Evolutionary conservation across 108 stramenopile species (phyloP), one percentile per base, ranked within the genome.

Genomic region (Cyclotella baltica): DNA sequence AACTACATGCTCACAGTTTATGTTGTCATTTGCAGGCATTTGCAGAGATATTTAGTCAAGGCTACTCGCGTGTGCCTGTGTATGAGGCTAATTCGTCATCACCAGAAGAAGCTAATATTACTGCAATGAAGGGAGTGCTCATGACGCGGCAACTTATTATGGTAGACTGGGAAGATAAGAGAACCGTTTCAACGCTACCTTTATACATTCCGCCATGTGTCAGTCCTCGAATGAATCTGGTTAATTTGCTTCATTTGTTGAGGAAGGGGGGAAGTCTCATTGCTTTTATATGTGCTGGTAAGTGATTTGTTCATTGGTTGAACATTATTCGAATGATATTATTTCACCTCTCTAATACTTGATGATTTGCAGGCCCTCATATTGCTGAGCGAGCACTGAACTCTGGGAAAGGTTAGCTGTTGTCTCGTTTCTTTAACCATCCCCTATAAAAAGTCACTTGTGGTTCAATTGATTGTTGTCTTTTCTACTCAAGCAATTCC

Each of bases 111-210:
- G n/a, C n/a, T n/a, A 76, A 77, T 11, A 59, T 43, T 30, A 67
- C 73, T 35, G 75, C 69, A 15, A 70, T 88, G 47, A 67, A 77
- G 31, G 91, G 91, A 10, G 72, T 85, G 48, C 66, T 92, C 30
- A 82, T 92, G 81, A 88, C 85, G 3, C 53, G 88, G 34, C 85
- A 88, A 55, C 81, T 92, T 16, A 89, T 92, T 34, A 59, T 89
- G 78, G 83, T 92, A 52, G 88, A 89, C 62, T 85, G 88, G 84
- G 78, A 85, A 61, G 69, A 88, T 71, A 74, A 86, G 20, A 78
- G 91, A 27, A 56, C 70, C 16, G 84, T 92, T 11, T 73, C 61
- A 2, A 67, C 84, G 10, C 55, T 92, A 6, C 84, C 86, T 9
- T 38, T 92, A 50, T 57, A 85, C 18, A 73, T 72, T 36, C 87